Percentiles rank a stretch among this genome's conserved stretches.
Evolutionary conservation across 345 rosid species (phyloP).

Genomic region (Laguncularia racemosa): DNA sequence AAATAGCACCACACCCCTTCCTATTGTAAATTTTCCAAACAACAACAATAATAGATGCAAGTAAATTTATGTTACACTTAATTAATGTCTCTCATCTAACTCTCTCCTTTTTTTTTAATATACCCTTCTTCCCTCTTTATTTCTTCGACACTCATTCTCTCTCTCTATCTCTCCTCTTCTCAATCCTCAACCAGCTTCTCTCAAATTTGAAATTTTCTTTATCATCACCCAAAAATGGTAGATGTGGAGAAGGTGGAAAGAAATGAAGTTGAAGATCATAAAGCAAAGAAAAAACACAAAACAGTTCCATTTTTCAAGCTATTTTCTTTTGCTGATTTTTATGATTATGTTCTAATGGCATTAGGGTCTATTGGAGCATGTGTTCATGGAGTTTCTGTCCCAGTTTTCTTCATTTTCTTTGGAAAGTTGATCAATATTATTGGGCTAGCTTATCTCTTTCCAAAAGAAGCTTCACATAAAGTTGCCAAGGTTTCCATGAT

Average conservation of each 20-base stretch:
- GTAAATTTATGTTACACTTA: constrained; percentile 8
- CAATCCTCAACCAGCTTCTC: background rate
- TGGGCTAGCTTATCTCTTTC: constrained; percentile 76
- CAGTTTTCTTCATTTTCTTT: constrained; percentile 85
- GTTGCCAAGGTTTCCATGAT: constrained; percentile 64
- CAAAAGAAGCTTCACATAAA: constrained; percentile 68
- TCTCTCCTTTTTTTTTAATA: constrained; percentile 7
- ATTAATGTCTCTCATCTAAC: constrained; percentile 22
- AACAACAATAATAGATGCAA: background rate
- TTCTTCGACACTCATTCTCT: background rate
- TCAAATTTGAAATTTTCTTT: background rate
- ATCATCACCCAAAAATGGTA: constrained; percentile 6
- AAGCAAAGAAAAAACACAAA: constrained; percentile 8
- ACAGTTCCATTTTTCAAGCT: constrained; percentile 59
- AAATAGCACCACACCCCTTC: no score
- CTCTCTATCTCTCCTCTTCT: background rate
- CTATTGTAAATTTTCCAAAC: background rate
- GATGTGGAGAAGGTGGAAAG: constrained; percentile 12
- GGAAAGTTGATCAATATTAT: constrained; percentile 72
- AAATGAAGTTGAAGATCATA: constrained; percentile 5
- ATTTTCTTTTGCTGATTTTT: constrained; percentile 76
- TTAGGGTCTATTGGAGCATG: constrained; percentile 88
- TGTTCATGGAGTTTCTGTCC: constrained; percentile 88
- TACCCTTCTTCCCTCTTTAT: background rate
- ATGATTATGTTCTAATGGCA: constrained; percentile 67